Conservation (phyloP, 169 alveolate species). For the Theileria annulata region DNA sequence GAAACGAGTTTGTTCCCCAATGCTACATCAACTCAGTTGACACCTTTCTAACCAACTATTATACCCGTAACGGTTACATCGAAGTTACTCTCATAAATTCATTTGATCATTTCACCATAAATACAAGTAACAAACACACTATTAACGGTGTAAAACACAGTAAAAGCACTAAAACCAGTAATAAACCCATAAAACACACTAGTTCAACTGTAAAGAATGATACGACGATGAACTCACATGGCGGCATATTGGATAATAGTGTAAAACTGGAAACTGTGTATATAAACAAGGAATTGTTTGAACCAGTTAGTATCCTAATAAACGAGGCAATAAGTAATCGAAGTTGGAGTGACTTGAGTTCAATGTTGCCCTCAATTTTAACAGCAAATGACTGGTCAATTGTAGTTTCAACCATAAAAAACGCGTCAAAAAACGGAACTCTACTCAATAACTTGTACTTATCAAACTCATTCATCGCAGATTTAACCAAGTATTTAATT, state of each 20-base stretch:
- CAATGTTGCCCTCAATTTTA: constrained; percentile 53
- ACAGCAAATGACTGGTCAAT: constrained; percentile 19
- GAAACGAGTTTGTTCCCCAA: constrained; percentile 50
- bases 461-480: constrained; percentile 32
- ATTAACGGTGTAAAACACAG: background rate
- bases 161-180: background rate
- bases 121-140: background rate
- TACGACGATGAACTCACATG: background rate
- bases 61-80: constrained; percentile 53
- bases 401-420: constrained; percentile 23
- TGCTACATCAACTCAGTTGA: constrained; percentile 41
- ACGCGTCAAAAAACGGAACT: constrained; percentile 41
- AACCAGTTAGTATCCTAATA: constrained; percentile 53
- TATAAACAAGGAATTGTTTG: constrained; percentile 34
- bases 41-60: constrained; percentile 20
- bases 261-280: constrained; percentile 33
- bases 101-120: background rate
- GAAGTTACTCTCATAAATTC: constrained; percentile 18
- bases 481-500: constrained; percentile 11
- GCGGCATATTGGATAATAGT: constrained; percentile 26
- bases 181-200: background rate
- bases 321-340: constrained; percentile 53
- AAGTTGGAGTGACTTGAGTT: constrained; percentile 51
- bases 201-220: background rate
- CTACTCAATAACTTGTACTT: constrained; percentile 44